phyloP scores from a whole-genome alignment of 805 yeast genomes.

The Starmerella lactis-condensi region DNA sequence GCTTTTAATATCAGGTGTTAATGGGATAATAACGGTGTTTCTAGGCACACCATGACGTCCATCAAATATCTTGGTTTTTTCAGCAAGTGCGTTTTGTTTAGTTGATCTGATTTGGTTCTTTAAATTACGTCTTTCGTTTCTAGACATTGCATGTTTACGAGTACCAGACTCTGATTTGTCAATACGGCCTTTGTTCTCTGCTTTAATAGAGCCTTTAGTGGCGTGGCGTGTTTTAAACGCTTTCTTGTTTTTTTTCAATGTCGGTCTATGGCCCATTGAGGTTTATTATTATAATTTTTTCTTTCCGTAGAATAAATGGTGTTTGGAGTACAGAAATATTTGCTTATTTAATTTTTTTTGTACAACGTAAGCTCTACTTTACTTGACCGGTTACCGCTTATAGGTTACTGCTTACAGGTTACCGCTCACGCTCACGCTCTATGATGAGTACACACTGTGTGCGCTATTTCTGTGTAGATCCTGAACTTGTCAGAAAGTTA shows the following conservation, averaged over 20 bases:
- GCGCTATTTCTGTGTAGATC: too few species aligned
- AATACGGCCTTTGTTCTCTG: slow-evolving; percentile 63
- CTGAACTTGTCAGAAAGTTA: too few species aligned
- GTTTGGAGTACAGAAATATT: too few species aligned
- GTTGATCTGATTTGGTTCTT: slow-evolving; percentile 56
- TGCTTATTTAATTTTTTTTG: too few species aligned
- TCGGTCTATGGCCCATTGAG: slow-evolving; percentile 47
- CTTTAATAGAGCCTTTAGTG: slow-evolving; percentile 70
- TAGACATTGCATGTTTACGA: slow-evolving; percentile 26
- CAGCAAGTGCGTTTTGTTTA: slow-evolving; percentile 44
- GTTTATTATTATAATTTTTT: neutral
- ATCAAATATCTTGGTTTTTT: slow-evolving; percentile 53
- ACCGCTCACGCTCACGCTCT: too few species aligned
- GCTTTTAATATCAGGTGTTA: slow-evolving; percentile 48
- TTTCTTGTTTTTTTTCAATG: slow-evolving; percentile 70
- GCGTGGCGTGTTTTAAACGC: slow-evolving; percentile 84
- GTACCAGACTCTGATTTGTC: slow-evolving; percentile 36
- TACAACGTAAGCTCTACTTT: too few species aligned
- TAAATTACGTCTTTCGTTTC: slow-evolving; percentile 54
- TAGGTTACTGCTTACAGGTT: too few species aligned
- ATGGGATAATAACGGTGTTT: slow-evolving; percentile 60
- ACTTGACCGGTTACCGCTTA: too few species aligned
- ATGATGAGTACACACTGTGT: too few species aligned
- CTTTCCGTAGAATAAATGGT: too few species aligned
- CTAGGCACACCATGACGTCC: slow-evolving; percentile 69